These are phyloP conservation scores for Colletotrichum kahawae DNA, from an alignment of 2,329 filamentous ascomycete species.

Conservation along the genomic window DNA sequence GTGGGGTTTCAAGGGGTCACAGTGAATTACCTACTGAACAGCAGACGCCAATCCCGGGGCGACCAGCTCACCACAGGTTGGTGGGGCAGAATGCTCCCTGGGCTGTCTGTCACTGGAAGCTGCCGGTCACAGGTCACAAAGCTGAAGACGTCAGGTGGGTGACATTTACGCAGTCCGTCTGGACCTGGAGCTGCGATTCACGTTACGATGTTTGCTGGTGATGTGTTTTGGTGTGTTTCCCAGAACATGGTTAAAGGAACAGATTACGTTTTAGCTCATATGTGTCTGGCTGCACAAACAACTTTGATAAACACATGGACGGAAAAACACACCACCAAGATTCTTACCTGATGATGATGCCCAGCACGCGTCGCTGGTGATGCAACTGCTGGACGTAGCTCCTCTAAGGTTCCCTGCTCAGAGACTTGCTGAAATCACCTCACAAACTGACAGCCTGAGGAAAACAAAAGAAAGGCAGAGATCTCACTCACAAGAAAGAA, in stretches of 20 bases:
- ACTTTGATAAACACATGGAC: not conserved
- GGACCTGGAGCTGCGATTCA: not conserved
- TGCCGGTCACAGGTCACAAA: not conserved
- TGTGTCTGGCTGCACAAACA: not conserved
- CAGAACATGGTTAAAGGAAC: not conserved
- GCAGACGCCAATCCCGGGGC: not conserved
- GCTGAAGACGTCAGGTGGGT: constrained; percentile 9
- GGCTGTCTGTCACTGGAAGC: not conserved
- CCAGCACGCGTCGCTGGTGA: not conserved
- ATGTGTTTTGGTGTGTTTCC: not conserved
- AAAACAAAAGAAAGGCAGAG: not conserved
- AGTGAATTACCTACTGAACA: not conserved
- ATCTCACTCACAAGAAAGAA: not conserved
- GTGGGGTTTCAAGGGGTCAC: not conserved
- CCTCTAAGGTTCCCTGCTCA: not conserved
- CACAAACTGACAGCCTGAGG: not conserved
- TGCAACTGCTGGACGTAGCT: not conserved
- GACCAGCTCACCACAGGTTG: not conserved
- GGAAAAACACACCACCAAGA: not conserved
- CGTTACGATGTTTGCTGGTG: not conserved
- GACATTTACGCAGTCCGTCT: not conserved
- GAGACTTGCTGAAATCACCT: not conserved
- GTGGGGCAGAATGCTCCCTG: not conserved
- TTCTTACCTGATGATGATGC: not conserved
- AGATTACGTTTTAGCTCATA: not conserved